These are phyloP conservation scores for Polytrichum formosum DNA, from an alignment of 225 moss, liverwort and hornwort genomes.

Conservation along the genomic window DNA sequence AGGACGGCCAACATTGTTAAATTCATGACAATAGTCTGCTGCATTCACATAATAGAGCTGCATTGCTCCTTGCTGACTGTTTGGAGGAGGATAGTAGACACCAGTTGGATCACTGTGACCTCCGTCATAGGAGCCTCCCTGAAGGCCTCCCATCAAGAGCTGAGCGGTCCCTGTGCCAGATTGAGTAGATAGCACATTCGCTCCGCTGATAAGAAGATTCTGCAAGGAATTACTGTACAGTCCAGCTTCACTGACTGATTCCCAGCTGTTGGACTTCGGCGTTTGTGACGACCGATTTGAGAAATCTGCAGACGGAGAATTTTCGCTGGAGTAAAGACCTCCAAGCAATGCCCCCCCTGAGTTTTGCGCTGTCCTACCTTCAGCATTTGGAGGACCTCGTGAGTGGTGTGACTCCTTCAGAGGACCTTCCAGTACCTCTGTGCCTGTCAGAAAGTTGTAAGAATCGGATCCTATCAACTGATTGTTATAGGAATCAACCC, in stretches of 20 bases:
- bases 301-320: slow-evolving; percentile 15
- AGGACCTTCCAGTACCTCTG: slow-evolving; percentile 21
- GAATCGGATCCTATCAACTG: slow-evolving; percentile 35
- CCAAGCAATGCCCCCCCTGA: slow-evolving; percentile 24
- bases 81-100: slow-evolving; percentile 34
- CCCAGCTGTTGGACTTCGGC: slow-evolving; percentile 38
- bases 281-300: slow-evolving; percentile 15
- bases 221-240: slow-evolving; percentile 33
- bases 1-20: slow-evolving; percentile 12
- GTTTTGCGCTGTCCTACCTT: slow-evolving; percentile 6
- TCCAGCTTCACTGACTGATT: slow-evolving; percentile 23
- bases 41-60: slow-evolving; percentile 41
- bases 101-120: slow-evolving; percentile 26
- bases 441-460: slow-evolving; percentile 46
- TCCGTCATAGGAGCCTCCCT: slow-evolving; percentile 40
- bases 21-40: slow-evolving; percentile 18
- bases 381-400: slow-evolving; percentile 16
- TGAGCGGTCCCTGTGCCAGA: slow-evolving; percentile 29
- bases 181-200: slow-evolving; percentile 23
- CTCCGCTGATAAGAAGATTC: slow-evolving; percentile 37
- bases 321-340: slow-evolving; percentile 45
- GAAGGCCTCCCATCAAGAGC: slow-evolving; percentile 48
- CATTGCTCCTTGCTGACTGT: slow-evolving; percentile 28
- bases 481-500: slow-evolving; percentile 33
- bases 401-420: slow-evolving; percentile 22